phyloP scores from a whole-genome alignment of 306 rosid genomes.

The Lagenaria siceraria region DNA sequence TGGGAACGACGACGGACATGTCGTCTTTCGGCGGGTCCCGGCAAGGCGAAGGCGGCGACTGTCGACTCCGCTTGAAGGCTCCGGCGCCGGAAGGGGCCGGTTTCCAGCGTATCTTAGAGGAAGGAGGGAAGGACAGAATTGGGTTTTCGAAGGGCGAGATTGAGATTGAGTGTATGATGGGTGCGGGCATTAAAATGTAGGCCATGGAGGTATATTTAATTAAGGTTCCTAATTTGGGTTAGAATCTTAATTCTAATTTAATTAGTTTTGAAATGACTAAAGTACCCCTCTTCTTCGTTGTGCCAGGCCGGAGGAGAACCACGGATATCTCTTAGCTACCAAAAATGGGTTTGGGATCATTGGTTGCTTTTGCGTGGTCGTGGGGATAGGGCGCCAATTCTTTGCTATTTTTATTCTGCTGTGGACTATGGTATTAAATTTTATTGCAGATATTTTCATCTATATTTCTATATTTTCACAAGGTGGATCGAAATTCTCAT shows the following conservation, averaged over 20 bases:
- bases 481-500: no score
- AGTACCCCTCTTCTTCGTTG: not conserved
- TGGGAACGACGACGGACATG: not conserved
- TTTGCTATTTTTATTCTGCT: not conserved
- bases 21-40: not conserved
- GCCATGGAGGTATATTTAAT: not conserved
- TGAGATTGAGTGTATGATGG: not conserved
- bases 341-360: not conserved
- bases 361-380: not conserved
- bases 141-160: constrained; percentile 4
- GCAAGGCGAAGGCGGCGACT: not conserved
- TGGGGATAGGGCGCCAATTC: not conserved
- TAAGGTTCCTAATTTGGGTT: not conserved
- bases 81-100: not conserved
- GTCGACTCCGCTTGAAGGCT: constrained; percentile 1
- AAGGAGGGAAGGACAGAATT: constrained; percentile 3
- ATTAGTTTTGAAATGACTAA: not conserved
- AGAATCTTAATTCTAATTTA: not conserved
- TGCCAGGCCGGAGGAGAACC: not conserved
- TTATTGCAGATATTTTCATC: no score
- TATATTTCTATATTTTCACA: no score
- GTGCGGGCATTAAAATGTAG: not conserved
- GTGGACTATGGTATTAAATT: no score
- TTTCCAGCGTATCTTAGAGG: not conserved
- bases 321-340: no score